phyloP scores from a whole-genome alignment of 768 basidiomycete species.

The Mycena albidolilacea region DNA sequence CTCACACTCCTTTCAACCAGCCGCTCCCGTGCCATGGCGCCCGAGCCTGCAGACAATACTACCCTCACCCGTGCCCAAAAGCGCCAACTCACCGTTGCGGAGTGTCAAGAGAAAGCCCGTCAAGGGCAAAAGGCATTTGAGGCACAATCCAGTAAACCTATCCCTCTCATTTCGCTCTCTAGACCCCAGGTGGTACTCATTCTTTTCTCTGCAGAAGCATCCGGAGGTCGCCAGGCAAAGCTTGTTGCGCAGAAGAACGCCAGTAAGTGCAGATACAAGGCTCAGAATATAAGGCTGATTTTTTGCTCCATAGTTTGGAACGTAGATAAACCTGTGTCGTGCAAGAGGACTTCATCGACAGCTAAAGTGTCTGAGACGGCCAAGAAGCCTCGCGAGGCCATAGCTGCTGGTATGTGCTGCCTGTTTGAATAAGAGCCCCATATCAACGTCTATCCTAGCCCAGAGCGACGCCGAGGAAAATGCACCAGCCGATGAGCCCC shows the following conservation, averaged over 20 bases:
- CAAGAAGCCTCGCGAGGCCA: constrained; percentile 9
- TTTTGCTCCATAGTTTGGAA: constrained; percentile 7
- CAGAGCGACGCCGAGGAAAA: not conserved
- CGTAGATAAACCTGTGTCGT: not conserved
- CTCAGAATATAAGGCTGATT: not conserved
- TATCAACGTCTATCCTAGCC: not conserved
- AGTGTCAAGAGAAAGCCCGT: not conserved
- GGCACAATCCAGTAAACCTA: not conserved
- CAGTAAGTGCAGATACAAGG: not conserved
- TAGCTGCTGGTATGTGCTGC: not conserved
- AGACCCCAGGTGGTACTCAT: not conserved
- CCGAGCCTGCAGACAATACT: too few species aligned
- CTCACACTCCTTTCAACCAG: not conserved
- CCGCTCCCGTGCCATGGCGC: not conserved
- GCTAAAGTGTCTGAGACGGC: not conserved
- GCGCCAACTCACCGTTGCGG: not conserved
- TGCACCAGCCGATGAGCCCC: not conserved
- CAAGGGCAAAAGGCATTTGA: not conserved
- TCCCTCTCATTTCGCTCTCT: not conserved
- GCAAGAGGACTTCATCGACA: constrained; percentile 15
- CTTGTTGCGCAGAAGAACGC: not conserved
- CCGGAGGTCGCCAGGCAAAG: constrained; percentile 5
- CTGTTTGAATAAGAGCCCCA: not conserved
- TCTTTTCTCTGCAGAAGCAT: not conserved
- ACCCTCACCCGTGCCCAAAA: constrained; percentile 4